phyloP scores from a whole-genome alignment of 148 eudicot genomes.

The Diospyros lotus region DNA sequence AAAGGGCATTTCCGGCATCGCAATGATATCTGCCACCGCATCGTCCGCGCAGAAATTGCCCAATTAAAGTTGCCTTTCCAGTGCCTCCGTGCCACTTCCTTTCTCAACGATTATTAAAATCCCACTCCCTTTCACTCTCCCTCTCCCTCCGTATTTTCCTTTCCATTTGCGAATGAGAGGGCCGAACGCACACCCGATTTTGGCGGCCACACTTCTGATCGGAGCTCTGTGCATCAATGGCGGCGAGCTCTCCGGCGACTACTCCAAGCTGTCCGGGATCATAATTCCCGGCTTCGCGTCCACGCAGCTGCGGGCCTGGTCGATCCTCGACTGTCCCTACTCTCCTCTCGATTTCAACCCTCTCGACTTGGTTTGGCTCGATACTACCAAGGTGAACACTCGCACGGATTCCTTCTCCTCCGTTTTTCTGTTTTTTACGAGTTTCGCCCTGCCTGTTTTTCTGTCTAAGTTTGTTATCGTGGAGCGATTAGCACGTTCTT shows the following conservation, averaged over 20 bases:
- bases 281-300: slow-evolving; percentile 97
- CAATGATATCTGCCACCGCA: too few species aligned
- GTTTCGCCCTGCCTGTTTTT: too few species aligned
- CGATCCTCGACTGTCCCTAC: slow-evolving; percentile 88
- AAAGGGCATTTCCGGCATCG: too few species aligned
- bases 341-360: slow-evolving; percentile 97
- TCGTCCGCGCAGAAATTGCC: too few species aligned
- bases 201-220: slow-evolving; percentile 21
- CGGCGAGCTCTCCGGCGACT: slow-evolving; percentile 41
- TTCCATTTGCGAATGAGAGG: slow-evolving; percentile 18
- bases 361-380: slow-evolving; percentile 99
- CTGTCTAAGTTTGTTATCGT: too few species aligned
- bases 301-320: slow-evolving; percentile 93
- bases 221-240: slow-evolving; percentile 22
- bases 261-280: slow-evolving; percentile 68
- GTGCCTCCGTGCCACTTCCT: not conserved
- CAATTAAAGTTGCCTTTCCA: not conserved
- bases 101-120: not conserved
- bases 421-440: too few species aligned
- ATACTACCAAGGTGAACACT: slow-evolving; percentile 64
- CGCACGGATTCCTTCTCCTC: too few species aligned
- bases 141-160: not conserved
- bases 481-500: too few species aligned
- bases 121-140: not conserved
- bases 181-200: slow-evolving; percentile 10